Evolutionary conservation across 108 stramenopile genomes (phyloP).

Genomic region (Skeletonema menzelii): DNA sequence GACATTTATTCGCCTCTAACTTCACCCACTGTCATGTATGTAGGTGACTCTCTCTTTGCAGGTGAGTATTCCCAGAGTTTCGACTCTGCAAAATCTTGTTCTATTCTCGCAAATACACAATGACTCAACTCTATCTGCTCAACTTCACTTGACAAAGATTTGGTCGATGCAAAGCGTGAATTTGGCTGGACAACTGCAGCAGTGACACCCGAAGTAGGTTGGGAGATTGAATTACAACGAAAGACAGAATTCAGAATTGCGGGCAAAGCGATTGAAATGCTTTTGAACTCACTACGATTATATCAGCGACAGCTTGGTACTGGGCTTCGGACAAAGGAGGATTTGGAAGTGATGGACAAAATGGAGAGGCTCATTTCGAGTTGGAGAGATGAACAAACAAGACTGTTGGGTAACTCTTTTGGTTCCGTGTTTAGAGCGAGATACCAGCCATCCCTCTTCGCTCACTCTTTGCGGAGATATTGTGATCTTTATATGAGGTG

Average conservation of each 20-base stretch:
- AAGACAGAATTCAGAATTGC: conserved; percentile 55
- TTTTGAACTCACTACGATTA: conserved; percentile 63
- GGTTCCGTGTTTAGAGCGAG: conserved; percentile 86
- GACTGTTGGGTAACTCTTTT: conserved; percentile 80
- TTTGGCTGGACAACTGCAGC: conserved; percentile 92
- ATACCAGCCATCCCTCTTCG: conserved; percentile 69
- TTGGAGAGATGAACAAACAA: conserved; percentile 80
- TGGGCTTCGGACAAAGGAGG: conserved; percentile 52
- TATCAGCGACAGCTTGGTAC: conserved; percentile 69
- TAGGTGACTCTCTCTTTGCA: conserved; percentile 97
- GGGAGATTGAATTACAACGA: conserved; percentile 66
- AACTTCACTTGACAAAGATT: conserved; percentile 47
- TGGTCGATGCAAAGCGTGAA: conserved; percentile 94
- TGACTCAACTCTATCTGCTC: not conserved
- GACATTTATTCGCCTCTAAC: conserved; percentile 46
- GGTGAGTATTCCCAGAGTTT: not conserved
- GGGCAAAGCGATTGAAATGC: conserved; percentile 71
- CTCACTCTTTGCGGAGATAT: conserved; percentile 44
- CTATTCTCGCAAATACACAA: not conserved
- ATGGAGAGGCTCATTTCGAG: conserved; percentile 73
- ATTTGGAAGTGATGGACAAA: conserved; percentile 63
- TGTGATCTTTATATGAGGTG: conserved; percentile 52
- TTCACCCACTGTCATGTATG: conserved; percentile 86
- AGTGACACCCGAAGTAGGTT: conserved; percentile 78
- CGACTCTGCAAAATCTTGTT: not conserved